phyloP scores from a whole-genome alignment of 176 grass and related monocot species.

The Rhynchospora breviuscula region DNA sequence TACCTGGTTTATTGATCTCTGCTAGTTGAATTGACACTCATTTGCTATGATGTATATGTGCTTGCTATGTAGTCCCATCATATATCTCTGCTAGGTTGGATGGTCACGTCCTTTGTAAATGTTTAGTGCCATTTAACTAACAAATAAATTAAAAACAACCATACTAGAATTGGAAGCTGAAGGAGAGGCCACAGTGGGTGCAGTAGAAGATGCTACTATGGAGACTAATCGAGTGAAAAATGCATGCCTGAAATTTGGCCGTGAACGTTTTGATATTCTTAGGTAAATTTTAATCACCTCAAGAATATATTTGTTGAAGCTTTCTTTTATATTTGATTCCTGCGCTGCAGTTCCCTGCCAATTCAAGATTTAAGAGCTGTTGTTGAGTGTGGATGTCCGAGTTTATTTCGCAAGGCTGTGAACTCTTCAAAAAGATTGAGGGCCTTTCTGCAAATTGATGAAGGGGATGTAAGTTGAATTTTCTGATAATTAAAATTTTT shows the following conservation, averaged over 20 bases:
- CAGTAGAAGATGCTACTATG: neutral
- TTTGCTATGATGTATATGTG: neutral
- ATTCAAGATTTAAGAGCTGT: slow-evolving; percentile 67
- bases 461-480: slow-evolving; percentile 67
- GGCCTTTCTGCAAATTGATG: slow-evolving; percentile 55
- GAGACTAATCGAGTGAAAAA: slow-evolving; percentile 70
- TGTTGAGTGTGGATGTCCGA: slow-evolving; percentile 66
- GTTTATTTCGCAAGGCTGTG: slow-evolving; percentile 56
- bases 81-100: neutral
- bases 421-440: slow-evolving; percentile 90
- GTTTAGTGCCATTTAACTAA: slow-evolving; percentile 4
- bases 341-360: slow-evolving; percentile 46
- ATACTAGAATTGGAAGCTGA: slow-evolving; percentile 16
- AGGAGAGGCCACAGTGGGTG: neutral
- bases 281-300: slow-evolving; percentile 30
- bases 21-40: neutral
- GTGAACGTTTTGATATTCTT: slow-evolving; percentile 76
- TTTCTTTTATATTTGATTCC: slow-evolving; percentile 34
- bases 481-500: neutral
- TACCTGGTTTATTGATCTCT: neutral
- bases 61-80: neutral
- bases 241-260: slow-evolving; percentile 82
- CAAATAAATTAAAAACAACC: neutral
- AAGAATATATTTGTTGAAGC: neutral
- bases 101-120: neutral